Evolutionary conservation across 192 early-diverging fungal species (phyloP).

Genomic region (Hyaloraphidium curvatum): DNA sequence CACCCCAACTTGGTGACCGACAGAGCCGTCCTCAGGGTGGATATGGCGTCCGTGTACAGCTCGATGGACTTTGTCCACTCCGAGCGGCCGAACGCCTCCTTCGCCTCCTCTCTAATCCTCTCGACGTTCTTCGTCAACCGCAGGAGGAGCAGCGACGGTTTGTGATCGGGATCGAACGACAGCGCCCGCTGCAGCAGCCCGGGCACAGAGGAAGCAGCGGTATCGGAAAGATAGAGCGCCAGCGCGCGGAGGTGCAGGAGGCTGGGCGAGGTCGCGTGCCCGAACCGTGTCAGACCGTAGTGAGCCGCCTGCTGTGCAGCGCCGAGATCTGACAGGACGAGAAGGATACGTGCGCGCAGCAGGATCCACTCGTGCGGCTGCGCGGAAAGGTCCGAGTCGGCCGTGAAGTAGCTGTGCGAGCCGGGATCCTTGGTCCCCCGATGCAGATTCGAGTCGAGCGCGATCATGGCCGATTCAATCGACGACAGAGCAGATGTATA

Average conservation of each 20-base stretch:
- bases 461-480: constrained; percentile 22
- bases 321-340: neutral
- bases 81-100: constrained; percentile 45
- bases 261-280: constrained; percentile 46
- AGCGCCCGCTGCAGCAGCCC: constrained; percentile 31
- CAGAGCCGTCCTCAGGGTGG: too few relatives aligned
- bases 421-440: too few relatives aligned
- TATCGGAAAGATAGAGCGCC: constrained; percentile 47
- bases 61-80: constrained; percentile 22
- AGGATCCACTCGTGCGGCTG: constrained; percentile 6
- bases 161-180: constrained; percentile 59
- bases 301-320: constrained; percentile 24
- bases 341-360: neutral
- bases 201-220: constrained; percentile 17
- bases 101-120: constrained; percentile 43
- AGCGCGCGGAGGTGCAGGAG: constrained; percentile 44
- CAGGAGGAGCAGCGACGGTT: constrained; percentile 37
- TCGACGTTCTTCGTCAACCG: constrained; percentile 46
- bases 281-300: constrained; percentile 19
- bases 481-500: constrained; percentile 9
- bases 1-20: neutral
- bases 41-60: constrained; percentile 44
- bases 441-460: constrained; percentile 15
- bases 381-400: constrained; percentile 2
- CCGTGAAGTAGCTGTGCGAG: neutral